These are phyloP conservation scores for Coniochaeta ligniaria DNA, from an alignment of 2,329 filamentous ascomycete genomes.

Conservation along the genomic window DNA sequence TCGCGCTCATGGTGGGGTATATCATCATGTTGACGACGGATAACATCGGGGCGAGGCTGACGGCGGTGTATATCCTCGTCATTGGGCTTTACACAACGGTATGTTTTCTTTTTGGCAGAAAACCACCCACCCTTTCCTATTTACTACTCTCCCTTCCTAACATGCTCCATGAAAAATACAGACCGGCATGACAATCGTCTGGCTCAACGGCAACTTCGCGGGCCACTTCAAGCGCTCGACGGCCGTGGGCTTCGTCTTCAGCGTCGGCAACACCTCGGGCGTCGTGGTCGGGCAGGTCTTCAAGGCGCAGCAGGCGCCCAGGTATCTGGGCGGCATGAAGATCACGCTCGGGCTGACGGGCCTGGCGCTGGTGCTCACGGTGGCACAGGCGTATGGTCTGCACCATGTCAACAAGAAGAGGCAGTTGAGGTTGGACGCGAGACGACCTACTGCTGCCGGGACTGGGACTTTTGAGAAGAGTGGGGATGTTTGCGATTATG, in stretches of 20 bases:
- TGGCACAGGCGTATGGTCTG: neutral
- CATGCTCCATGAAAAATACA: neutral
- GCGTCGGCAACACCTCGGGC: constrained; percentile 1
- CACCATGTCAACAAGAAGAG: too few species aligned
- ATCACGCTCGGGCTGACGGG: constrained; percentile 6
- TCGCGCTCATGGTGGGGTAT: neutral
- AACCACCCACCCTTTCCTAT: too few species aligned
- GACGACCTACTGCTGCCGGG: too few species aligned
- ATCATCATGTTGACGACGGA: neutral
- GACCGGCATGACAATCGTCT: constrained; percentile 3
- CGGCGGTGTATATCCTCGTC: constrained; percentile 6
- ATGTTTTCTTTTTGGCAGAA: too few species aligned
- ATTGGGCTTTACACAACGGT: constrained; percentile 3
- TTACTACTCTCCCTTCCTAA: neutral
- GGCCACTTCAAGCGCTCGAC: constrained; percentile 4
- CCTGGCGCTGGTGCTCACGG: constrained; percentile 2
- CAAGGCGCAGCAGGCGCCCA: constrained; percentile 1
- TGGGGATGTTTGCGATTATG: neutral
- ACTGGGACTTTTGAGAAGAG: neutral
- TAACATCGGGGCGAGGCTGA: constrained; percentile 1
- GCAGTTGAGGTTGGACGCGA: too few species aligned
- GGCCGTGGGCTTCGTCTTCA: neutral
- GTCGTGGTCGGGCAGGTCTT: constrained; percentile 2
- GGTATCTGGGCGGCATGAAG: constrained; percentile 1
- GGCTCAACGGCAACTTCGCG: constrained; percentile 1